These are phyloP conservation scores for Cordyceps javanica DNA, from an alignment of 2,329 filamentous ascomycete species.

Conservation along the genomic window DNA sequence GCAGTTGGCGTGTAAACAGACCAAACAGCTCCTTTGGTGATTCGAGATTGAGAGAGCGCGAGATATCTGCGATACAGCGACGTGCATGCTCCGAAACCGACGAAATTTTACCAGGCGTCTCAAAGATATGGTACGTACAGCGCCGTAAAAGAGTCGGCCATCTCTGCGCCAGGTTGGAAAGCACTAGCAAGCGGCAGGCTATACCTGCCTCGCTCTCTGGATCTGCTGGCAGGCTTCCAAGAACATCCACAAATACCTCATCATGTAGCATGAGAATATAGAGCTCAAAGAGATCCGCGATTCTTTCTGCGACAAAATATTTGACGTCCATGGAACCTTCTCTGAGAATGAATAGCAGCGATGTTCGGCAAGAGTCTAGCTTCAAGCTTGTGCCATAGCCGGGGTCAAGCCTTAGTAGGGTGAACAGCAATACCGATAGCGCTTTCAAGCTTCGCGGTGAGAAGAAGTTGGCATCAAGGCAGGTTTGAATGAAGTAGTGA, in stretches of 20 bases:
- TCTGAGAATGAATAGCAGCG: constrained; percentile 66
- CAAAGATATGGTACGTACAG: constrained; percentile 91
- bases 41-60: constrained; percentile 56
- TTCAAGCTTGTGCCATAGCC: constrained; percentile 57
- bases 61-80: constrained; percentile 62
- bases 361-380: constrained; percentile 58
- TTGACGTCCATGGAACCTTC: constrained; percentile 65
- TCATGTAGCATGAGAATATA: constrained; percentile 83
- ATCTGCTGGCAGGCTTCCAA: constrained; percentile 71
- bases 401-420: constrained; percentile 59
- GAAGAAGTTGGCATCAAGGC: constrained; percentile 61
- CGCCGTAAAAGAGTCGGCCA: constrained; percentile 84
- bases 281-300: constrained; percentile 71
- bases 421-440: constrained; percentile 63
- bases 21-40: constrained; percentile 67
- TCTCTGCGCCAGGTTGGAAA: constrained; percentile 69
- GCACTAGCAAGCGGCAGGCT: constrained; percentile 69
- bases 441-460: constrained; percentile 63
- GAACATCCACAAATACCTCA: constrained; percentile 74
- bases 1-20: constrained; percentile 79
- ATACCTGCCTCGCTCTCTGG: constrained; percentile 72
- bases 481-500: constrained; percentile 63
- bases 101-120: constrained; percentile 70
- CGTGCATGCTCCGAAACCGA: constrained; percentile 63
- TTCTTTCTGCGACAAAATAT: constrained; percentile 61